Conservation (phyloP, 2,329 filamentous ascomycete species). For the Cladosporium oxysporum region DNA sequence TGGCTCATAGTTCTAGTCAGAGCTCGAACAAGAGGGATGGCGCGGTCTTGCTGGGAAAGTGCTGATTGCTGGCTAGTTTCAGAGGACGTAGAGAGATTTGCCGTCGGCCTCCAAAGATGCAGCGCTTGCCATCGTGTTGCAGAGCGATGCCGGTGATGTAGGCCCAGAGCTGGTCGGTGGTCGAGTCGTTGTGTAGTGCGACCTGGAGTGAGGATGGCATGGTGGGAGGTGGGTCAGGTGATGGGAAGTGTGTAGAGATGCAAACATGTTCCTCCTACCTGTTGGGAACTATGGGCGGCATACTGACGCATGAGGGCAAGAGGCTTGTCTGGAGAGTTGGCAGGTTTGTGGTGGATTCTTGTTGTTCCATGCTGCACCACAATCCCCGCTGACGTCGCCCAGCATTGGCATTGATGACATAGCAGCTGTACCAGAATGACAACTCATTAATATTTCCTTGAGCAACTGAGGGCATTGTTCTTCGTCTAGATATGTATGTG, state of each 20-base stretch:
- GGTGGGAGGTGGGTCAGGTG: not conserved
- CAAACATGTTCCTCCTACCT: not conserved
- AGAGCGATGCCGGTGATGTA: conserved; percentile 42
- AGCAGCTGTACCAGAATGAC: no score
- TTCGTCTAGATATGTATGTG: no score
- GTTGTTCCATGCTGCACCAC: not conserved
- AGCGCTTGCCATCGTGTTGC: conserved; percentile 35
- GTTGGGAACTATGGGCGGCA: not conserved
- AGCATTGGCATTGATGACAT: not conserved
- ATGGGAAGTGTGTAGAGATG: not conserved
- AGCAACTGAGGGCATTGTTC: not conserved
- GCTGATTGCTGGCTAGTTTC: no score
- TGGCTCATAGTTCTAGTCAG: no score
- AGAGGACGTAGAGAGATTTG: conserved; percentile 33
- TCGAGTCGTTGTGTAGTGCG: conserved; percentile 38
- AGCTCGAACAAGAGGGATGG: no score
- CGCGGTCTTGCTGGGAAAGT: no score
- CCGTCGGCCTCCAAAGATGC: conserved; percentile 40
- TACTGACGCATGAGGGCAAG: not conserved
- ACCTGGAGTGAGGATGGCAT: conserved; percentile 41
- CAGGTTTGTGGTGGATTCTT: conserved; percentile 1
- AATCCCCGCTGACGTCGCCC: not conserved
- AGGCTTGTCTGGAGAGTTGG: not conserved
- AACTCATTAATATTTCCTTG: no score
- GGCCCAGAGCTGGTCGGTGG: conserved; percentile 36